These are phyloP conservation scores for Logfia minima DNA, from an alignment of 129 eudicot species.

Conservation along the genomic window DNA sequence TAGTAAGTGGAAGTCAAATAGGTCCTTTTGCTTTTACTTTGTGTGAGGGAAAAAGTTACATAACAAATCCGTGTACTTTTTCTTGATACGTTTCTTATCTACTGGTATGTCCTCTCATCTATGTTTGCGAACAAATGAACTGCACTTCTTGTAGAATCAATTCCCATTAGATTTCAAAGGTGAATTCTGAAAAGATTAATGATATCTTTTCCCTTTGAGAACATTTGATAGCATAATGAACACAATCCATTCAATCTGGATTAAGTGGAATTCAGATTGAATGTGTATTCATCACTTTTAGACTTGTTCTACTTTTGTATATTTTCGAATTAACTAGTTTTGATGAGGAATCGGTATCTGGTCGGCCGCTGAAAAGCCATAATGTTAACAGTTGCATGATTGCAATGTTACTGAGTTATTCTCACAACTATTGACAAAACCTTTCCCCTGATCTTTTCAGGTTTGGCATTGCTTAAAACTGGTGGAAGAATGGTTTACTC, in stretches of 20 bases:
- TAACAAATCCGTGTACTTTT: neutral
- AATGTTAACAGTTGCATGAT: neutral
- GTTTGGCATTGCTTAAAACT: slow-evolving; percentile 83
- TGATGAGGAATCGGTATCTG: neutral
- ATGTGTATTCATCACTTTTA: neutral
- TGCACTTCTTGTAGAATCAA: neutral
- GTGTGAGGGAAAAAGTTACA: neutral
- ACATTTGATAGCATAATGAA: neutral
- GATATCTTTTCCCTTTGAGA: no score
- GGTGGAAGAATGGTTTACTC: slow-evolving; percentile 99
- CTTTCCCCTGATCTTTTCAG: slow-evolving; percentile 39
- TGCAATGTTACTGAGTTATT: neutral
- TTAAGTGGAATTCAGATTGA: neutral
- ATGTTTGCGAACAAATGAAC: neutral
- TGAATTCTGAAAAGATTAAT: neutral
- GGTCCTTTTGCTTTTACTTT: neutral
- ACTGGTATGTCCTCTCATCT: neutral
- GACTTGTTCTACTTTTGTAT: neutral
- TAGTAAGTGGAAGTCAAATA: neutral
- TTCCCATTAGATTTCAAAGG: neutral
- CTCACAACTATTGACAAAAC: neutral
- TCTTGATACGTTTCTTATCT: neutral
- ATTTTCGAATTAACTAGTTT: neutral
- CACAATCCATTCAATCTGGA: neutral
- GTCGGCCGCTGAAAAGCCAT: neutral